phyloP scores from a whole-genome alignment of 2,329 filamentous ascomycete species.

The Tolypocladium inflatum region DNA sequence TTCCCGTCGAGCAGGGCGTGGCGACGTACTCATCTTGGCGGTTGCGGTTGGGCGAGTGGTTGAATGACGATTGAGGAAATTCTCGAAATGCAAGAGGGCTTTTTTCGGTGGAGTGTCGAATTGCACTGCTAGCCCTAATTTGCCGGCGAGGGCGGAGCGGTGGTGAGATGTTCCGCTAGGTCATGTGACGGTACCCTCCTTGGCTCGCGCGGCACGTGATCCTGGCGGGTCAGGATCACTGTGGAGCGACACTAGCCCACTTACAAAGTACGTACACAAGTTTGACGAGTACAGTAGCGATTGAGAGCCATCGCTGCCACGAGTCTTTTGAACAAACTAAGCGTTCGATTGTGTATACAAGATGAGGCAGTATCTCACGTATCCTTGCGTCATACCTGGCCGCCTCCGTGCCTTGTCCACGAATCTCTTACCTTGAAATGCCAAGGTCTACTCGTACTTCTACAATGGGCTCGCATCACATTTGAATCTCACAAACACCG shows the following conservation, averaged over 20 bases:
- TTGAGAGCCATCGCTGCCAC: too few relatives aligned
- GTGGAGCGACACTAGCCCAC: too few relatives aligned
- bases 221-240: background rate
- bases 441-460: background rate
- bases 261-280: too few relatives aligned
- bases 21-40: conserved; percentile 49
- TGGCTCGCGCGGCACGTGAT: background rate
- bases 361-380: background rate
- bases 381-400: background rate
- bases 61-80: conserved; percentile 26
- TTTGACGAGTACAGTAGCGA: too few relatives aligned
- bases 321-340: background rate
- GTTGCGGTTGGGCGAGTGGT: conserved; percentile 31
- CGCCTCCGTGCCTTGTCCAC: background rate
- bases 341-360: background rate
- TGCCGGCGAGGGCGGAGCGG: conserved; percentile 11
- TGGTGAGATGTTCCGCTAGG: conserved; percentile 10
- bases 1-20: conserved; percentile 2
- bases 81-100: conserved; percentile 21
- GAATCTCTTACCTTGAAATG: background rate
- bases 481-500: background rate
- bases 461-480: background rate
- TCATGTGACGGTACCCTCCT: conserved; percentile 22
- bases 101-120: conserved; percentile 27
- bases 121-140: conserved; percentile 27